Percentiles rank a stretch among this genome's conserved stretches.
These are phyloP conservation scores for Zoysia pacifica DNA, from an alignment of 176 grass and related monocot species.

Conservation along the genomic window DNA sequence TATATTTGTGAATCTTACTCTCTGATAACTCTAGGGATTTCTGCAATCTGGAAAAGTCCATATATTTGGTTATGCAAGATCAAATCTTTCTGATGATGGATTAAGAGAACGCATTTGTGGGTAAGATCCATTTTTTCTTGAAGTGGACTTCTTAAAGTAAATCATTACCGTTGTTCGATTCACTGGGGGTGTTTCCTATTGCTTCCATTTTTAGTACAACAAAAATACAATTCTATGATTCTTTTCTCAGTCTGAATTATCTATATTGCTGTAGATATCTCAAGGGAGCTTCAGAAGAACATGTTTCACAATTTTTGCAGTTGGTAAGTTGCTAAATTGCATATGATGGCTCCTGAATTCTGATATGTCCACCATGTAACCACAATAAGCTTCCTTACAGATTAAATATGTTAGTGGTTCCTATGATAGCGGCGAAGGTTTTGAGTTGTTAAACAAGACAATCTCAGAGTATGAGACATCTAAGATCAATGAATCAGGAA, in stretches of 20 bases:
- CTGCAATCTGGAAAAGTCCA: constrained; percentile 66
- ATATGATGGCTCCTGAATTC: background rate
- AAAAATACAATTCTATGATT: too few relatives aligned
- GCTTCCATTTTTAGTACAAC: background rate
- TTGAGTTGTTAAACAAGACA: constrained; percentile 69
- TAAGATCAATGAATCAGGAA: constrained; percentile 49
- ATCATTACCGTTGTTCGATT: background rate
- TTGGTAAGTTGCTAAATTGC: constrained; percentile 54
- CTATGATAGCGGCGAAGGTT: constrained; percentile 78
- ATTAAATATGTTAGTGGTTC: constrained; percentile 96
- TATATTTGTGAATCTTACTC: constrained; percentile 22
- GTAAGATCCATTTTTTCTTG: constrained; percentile 47
- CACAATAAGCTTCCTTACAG: constrained; percentile 47
- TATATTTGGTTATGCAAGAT: constrained; percentile 96
- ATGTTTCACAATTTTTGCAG: constrained; percentile 73
- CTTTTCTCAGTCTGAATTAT: constrained; percentile 11
- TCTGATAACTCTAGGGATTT: constrained; percentile 64
- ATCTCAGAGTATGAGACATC: constrained; percentile 80
- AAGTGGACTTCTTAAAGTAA: constrained; percentile 6
- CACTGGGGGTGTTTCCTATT: background rate
- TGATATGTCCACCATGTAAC: constrained; percentile 20
- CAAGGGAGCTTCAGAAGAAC: constrained; percentile 69
- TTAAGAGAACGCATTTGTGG: constrained; percentile 77
- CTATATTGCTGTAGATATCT: constrained; percentile 61
- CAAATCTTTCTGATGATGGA: constrained; percentile 86